Evolutionary conservation across 352 stramenopile genomes (phyloP).

Genomic region (Pythium chondricola): DNA sequence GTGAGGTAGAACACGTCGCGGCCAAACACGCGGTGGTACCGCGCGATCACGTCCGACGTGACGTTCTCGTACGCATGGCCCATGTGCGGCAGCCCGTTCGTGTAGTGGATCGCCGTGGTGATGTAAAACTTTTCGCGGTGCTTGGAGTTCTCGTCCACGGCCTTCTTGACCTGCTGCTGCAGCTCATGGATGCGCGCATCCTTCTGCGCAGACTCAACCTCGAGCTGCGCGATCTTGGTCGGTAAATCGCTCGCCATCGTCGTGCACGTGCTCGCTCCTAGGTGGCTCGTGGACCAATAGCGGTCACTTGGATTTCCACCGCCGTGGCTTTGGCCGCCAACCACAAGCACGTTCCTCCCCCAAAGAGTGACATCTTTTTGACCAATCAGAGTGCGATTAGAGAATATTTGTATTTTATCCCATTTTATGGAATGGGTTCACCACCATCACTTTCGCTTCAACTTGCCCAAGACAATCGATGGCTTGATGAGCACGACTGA

Average conservation of each 20-base stretch:
- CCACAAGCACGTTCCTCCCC: slow-evolving; percentile 10
- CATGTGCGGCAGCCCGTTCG: slow-evolving; percentile 96
- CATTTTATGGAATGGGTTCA: too few species aligned
- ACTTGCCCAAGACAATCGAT: too few species aligned
- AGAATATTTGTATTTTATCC: too few species aligned
- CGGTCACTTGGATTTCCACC: slow-evolving; percentile 1
- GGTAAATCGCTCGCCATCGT: slow-evolving; percentile 25
- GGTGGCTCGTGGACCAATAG: too few species aligned
- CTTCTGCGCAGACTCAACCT: slow-evolving; percentile 40
- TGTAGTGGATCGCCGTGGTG: slow-evolving; percentile 99
- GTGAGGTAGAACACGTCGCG: slow-evolving; percentile 84
- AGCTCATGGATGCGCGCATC: slow-evolving; percentile 48
- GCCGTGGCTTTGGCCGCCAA: slow-evolving; percentile 1
- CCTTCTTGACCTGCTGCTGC: slow-evolving; percentile 50
- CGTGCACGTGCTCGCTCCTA: too few species aligned
- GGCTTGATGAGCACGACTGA: too few species aligned
- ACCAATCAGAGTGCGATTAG: neutral
- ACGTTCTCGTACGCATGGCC: slow-evolving; percentile 98
- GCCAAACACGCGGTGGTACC: slow-evolving; percentile 91
- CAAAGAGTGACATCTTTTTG: neutral
- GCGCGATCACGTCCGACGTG: slow-evolving; percentile 94
- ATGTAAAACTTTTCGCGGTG: slow-evolving; percentile 91
- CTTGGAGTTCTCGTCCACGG: slow-evolving; percentile 31
- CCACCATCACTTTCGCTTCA: too few species aligned
- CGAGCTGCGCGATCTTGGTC: slow-evolving; percentile 28